Base-by-base conservation (phyloP, 2,329 filamentous ascomycete genomes). In the Fusarium sacchari region DNA sequence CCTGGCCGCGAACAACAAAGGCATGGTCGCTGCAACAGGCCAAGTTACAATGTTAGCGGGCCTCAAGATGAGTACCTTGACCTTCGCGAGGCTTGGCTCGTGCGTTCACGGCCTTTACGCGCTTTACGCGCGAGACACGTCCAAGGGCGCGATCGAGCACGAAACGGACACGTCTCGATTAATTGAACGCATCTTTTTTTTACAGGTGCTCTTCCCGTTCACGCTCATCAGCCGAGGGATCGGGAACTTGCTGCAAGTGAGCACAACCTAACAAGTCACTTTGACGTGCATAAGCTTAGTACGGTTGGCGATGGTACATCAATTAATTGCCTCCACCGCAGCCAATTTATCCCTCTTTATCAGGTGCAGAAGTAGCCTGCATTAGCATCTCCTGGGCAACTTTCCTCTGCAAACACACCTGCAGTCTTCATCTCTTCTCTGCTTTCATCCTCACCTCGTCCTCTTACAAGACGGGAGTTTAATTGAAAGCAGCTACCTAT, bases 161-260 rank as follows among this genome's bases (percentile, higher is more conserved):
- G 84, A 85, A 85, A 84, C 78, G 59, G 82, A 85, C 84, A 85
- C 84, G 84, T 82, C 82, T 68, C 28, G 62, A 64, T 81, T 81
- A 80, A 82, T 81, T 79, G 76, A 80, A 65, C 76, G 73, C 76
- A 78, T 76, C 60, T 60, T 73, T 66, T 65, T 67, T 60, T 58
- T 17, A 6, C n/a, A n/a, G n/a, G n/a, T n/a, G n/a, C 39, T 53
- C 36, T 32, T 57, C 22, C 46, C 47, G 46, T 70, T 60, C 67
- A 70, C 60, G 60, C n/a, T 65, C 63, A 26, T 43, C 56, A 63
- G 37, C 69, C 64, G 64, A 68, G 57, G 58, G 46, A 67, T 62
- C 63, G 58, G 63, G 32, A 68, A 32, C 55, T 42, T 70, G 42
- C 60, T 72, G 60, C 65, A 75, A 75, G 72, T 73, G 67, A 74